Base-by-base conservation (phyloP, 1,284 basidiomycete genomes). In the Pseudozyma sp. region DNA sequence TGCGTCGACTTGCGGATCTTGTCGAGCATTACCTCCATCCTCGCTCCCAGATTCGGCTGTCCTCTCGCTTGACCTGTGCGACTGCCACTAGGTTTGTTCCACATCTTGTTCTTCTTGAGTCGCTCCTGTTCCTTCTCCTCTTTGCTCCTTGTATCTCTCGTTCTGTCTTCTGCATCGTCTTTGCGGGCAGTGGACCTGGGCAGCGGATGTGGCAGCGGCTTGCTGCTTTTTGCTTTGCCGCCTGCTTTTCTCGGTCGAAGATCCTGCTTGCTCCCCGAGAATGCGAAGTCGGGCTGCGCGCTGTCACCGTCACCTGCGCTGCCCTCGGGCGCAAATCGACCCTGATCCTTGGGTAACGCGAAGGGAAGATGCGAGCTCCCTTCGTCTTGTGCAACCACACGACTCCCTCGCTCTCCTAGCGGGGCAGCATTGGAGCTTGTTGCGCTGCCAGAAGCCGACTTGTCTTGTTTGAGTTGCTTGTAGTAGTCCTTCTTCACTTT, bases 401-500 rank as follows among this genome's bases (percentile, higher is more conserved):
- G 47, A 7, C 59, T 57, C 1, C 65, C 70, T 31, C 65, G 47
- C 47, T 55, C 17, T 24, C 70, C 70, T 34, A 73, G n/a, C 34
- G 60, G 62, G 11, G 61, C 64, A 29, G 57, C 56, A 47, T 63
- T 61, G 16, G 66, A 48, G 39, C 47, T 51, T 9, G 56, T 64
- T 3, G 51, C 64, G 16, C 58, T 53, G 1, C 40, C 40, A 40
- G 29, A 13, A 11, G 24, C 39, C 1, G 51, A 14, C 66, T 85
- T 82, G 11, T 85, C 86, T 74, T 87, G 86, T 33, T 81, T 72
- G 17, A 87, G 81, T 56, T 86, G 83, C 77, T 86, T 87, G 55
- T 85, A 87, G 72, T 85, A 88, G 17, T 83, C 81, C 72, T 86
- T 85, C 81, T 88, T 88, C 57, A 87, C 82, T 76, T 87, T 87